These are phyloP conservation scores for Ophiocordyceps camponoti-floridani DNA, from an alignment of 2,329 filamentous ascomycete species.

Conservation along the genomic window DNA sequence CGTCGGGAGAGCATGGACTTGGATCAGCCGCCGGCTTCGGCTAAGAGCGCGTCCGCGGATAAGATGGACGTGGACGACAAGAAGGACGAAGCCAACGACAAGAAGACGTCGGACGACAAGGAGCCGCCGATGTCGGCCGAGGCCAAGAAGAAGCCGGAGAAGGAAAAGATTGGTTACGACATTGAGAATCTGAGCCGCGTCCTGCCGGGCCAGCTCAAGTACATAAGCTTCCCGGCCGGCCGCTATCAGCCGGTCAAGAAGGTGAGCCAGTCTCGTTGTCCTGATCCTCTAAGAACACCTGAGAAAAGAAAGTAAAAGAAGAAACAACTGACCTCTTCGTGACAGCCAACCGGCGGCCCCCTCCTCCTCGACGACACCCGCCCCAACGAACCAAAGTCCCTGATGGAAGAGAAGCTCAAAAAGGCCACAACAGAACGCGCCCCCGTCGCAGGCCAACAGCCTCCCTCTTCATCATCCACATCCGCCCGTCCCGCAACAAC, in stretches of 20 bases:
- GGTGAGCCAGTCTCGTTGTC: constrained; percentile 25
- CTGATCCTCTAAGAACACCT: not conserved
- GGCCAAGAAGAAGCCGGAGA: constrained; percentile 77
- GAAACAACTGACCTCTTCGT: constrained; percentile 7
- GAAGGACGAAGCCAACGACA: constrained; percentile 45
- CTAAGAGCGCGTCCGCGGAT: constrained; percentile 35
- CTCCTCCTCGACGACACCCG: constrained; percentile 77
- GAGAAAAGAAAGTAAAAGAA: not conserved
- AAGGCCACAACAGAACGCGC: constrained; percentile 51
- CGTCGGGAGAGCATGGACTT: constrained; percentile 91
- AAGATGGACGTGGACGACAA: constrained; percentile 75
- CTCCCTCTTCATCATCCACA: not conserved
- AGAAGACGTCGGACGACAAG: constrained; percentile 40
- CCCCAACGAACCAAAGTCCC: constrained; percentile 57
- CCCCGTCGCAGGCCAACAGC: constrained; percentile 29
- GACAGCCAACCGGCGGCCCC: constrained; percentile 77
- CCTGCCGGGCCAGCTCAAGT: constrained; percentile 82
- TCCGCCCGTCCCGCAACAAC: constrained; percentile 8
- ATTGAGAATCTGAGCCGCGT: constrained; percentile 95
- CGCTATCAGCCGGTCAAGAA: constrained; percentile 84
- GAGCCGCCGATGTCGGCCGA: constrained; percentile 34
- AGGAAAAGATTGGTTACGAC: constrained; percentile 93
- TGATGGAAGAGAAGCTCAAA: constrained; percentile 86
- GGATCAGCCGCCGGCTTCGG: constrained; percentile 46
- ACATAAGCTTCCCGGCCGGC: constrained; percentile 77